These are phyloP conservation scores for Scenedesmus sp. DNA, from an alignment of 163 green algal genomes.

Conservation along the genomic window DNA sequence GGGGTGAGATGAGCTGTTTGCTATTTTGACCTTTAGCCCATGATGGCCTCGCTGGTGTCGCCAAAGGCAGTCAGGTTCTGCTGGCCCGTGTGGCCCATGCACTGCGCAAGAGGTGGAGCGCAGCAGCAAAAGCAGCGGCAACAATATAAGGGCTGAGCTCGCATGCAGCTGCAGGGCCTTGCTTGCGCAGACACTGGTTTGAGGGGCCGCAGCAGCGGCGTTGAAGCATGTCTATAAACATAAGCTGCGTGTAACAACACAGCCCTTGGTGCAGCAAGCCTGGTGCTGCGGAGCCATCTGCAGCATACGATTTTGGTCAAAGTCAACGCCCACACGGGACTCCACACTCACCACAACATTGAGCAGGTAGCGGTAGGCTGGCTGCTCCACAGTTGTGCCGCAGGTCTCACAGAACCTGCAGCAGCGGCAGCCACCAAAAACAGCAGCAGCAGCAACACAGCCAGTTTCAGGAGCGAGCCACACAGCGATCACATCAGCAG, in stretches of 20 bases:
- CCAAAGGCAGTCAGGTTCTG: conserved; percentile 90
- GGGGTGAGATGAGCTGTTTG: neutral
- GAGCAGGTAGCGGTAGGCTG: conserved; percentile 53
- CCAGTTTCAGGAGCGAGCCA: neutral
- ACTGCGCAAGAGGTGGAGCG: neutral
- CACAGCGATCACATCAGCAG: neutral
- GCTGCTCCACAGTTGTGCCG: neutral
- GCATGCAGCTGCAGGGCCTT: neutral
- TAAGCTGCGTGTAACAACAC: no score
- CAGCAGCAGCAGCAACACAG: neutral
- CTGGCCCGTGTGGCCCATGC: conserved; percentile 84
- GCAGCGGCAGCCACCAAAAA: no score
- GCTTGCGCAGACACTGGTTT: neutral
- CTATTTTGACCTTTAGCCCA: conserved; percentile 53
- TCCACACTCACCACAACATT: conserved; percentile 8
- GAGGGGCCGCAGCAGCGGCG: no score
- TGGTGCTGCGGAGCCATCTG: no score
- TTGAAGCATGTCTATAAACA: no score
- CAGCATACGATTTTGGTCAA: neutral
- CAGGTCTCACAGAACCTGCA: conserved; percentile 50
- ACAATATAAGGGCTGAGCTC: no score
- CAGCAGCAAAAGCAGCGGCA: no score
- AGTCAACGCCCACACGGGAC: neutral
- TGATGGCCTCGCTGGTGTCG: conserved; percentile 68
- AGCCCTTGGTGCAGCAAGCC: no score